Evolutionary conservation across 1,139 yeast genomes (phyloP), one percentile per base, ranked within the genome.

Genomic region (Hansenula lynferdii): DNA sequence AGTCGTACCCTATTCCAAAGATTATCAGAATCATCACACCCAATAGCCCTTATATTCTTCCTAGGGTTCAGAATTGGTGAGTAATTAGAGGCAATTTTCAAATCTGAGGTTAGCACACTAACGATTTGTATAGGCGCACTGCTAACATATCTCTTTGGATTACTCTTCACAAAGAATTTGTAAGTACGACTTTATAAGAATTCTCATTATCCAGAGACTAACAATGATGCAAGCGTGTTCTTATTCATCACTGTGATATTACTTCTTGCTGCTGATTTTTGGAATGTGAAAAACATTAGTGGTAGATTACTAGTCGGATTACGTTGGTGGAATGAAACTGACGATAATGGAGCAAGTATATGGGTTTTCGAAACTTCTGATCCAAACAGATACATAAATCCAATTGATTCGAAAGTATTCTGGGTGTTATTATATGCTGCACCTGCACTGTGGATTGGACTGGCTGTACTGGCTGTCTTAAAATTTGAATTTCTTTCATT

Each of bases 351-450:
- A 27, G 83, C 81, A 47, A 81, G 85, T 45, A 77, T 83, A 16
- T 86, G 95, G 95, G 95, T 86, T 16, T 86, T 86, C 58, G 96
- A 86, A 59, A 79, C 87, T 2, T 92, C 94, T 2, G 86, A 85
- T 54, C 94, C 95, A 2, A 73, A 74, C 42, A 70, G 94, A 38
- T 77, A 82, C 49, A 85, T 90, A 51, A 92, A 90, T 54, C 96
- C 96, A 23, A 85, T 92, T 36, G 98, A 92, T 57, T 82, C 95
- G 8, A 83, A 80, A 51, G 74, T 86, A 40, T 92, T 92, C 56
- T 92, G 98, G 98, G 50, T 77, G 36, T 69, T 89, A 34, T 58
- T 85, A 33, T 92, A 92, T 54, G 66, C 72, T 2, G 75, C 86
- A 12, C 97, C 97, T 0, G 73, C 72, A 0, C 64, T 76, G 2